Percentiles rank a stretch among this genome's conserved stretches.
phyloP scores from a whole-genome alignment of 345 rosid species.

The Luvunga scandens region DNA sequence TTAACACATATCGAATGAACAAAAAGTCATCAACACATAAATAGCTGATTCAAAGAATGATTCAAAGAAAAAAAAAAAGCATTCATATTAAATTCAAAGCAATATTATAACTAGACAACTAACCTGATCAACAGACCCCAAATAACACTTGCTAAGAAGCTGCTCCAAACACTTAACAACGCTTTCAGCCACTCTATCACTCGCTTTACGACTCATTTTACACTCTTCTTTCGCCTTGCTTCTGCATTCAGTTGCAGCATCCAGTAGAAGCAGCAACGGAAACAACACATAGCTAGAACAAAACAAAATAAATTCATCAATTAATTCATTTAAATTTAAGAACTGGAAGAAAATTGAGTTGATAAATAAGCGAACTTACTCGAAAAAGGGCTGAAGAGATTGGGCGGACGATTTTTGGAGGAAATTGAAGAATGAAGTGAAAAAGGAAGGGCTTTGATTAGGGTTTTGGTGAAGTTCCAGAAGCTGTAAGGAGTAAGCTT shows the following conservation, averaged over 20 bases:
- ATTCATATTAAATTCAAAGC: background rate
- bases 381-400: conserved; percentile 72
- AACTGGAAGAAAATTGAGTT: background rate
- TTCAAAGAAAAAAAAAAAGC: background rate
- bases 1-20: no score
- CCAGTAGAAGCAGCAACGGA: conserved; percentile 79
- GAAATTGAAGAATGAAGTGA: conserved; percentile 47
- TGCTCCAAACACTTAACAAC: conserved; percentile 76
- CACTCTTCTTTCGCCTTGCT: conserved; percentile 27
- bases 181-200: conserved; percentile 83
- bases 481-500: conserved; percentile 59
- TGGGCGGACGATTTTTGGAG: conserved; percentile 50
- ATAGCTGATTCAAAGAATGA: background rate
- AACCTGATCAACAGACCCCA: conserved; percentile 78
- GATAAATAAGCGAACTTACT: conserved; percentile 33
- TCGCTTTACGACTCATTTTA: conserved; percentile 36
- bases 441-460: conserved; percentile 34
- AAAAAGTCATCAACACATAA: no score
- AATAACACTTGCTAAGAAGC: conserved; percentile 62
- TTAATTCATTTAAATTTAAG: background rate
- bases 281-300: conserved; percentile 73
- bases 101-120: background rate
- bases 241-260: conserved; percentile 64
- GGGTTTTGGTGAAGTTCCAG: conserved; percentile 65
- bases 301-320: background rate